Base-by-base conservation (phyloP, 2,329 filamentous ascomycete genomes). In the Phoma sp. region DNA sequence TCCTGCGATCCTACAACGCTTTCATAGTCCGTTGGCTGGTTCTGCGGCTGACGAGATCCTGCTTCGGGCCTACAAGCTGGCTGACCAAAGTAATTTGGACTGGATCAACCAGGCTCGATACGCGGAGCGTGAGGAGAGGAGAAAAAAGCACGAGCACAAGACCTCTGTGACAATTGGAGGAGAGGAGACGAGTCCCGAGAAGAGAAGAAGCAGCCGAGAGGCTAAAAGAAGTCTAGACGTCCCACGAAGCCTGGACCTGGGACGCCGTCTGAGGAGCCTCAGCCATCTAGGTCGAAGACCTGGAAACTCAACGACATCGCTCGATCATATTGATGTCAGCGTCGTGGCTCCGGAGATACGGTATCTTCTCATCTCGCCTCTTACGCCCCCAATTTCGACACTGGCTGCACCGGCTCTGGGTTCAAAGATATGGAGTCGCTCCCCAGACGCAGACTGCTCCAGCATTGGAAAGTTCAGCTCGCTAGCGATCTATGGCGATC, bases 401-500 rank as follows among this genome's bases (percentile, higher is more conserved):
- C 51, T 75, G 14, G 65, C 65, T 2, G 74, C 75, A 7, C 67
- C 73, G 10, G 61, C 67, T 1, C 48, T 76, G 13, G 66, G 61
- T 3, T 58, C 55, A 18, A 68, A 60, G 30, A 64, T 71, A 27
- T 73, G 70, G 71, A 62, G 47, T 29, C 64, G 55, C 22, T 46
- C 59, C 14, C 55, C 47, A 2, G 57, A 60, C 24, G 42, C 46
- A 1, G 7, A 50, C 11, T 47, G 50, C 4, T 62, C 70, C 9
- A 48, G 60, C 9, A 50, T 73, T 33, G 65, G 62, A 4, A 66
- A 62, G 33, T 61, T 70, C 42, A 47, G 48, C 4, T 88, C 88
- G 0, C 71, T 96, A 30, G 86, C 85, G 0, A 74, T 96, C 0
- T 96, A 87, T 67, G 93, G 93, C 1, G 85, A 88, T 45, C 79